Base-by-base conservation (phyloP, 805 yeast genomes). In the Yamadazyma sp. region DNA sequence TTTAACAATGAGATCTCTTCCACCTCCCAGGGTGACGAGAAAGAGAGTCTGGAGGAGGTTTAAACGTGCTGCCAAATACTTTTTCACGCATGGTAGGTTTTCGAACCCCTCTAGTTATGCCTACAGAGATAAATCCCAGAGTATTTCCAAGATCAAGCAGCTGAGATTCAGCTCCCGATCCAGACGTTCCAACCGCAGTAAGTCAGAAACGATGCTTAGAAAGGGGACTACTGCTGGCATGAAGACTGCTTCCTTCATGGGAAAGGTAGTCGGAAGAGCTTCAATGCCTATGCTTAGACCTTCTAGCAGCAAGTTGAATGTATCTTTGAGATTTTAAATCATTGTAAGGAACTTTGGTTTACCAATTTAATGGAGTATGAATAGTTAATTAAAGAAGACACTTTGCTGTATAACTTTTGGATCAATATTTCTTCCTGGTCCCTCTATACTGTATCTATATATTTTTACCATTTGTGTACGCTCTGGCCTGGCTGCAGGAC, bases 21-120 rank as follows among this genome's bases (percentile, higher is more conserved):
- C 69, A 16, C 64, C 64, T 3, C 69, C 69, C 8, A 40, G 67
- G 32, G 45, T 59, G 12, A 61, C 69, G 4, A 44, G 60, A 16
- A 50, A 53, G 23, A 34, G 69, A 41, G 46, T 57, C 29, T 61
- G 64, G 65, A 49, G 48, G 36, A 34, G 67, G 32, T 41, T 61
- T 33, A 56, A 55, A 38, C 37, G 64, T 14, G 59, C 65, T 1
- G 20, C 61, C 8, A 41, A 41, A 25, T 59, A 39, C 17, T 60
- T 57, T 32, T 53, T 57, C 49, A 50, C 38, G 25, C 60, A 50
- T 21, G 67, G 62, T 17, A 46, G 44, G 35, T 46, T 55, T 32
- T 40, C 47, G 13, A 64, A 55, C 43, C 65, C 55, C 10, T 57
- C 30, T 5, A 33, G 37, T 40, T 12, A 32, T 46, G 26, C 38